Conservation (phyloP, 345 rosid species). For the Eucalyptus sp. region DNA sequence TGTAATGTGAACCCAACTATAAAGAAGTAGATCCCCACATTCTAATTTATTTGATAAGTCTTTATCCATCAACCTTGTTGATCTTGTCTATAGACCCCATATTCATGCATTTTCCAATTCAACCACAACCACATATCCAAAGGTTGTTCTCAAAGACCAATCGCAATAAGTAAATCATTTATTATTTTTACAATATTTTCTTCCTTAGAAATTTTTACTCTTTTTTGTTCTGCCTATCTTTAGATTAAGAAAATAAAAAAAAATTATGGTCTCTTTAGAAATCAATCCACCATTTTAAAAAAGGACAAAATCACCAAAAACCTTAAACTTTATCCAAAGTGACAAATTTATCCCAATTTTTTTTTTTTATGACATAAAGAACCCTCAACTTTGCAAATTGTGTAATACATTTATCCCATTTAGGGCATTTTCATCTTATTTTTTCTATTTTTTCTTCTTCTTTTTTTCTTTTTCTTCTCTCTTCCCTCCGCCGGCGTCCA, state of each 20-base stretch:
- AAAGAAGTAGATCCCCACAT: neutral
- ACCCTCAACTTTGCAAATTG: accelerated
- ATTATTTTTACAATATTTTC: neutral
- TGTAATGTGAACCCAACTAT: neutral
- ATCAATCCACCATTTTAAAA: neutral
- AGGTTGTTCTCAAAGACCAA: neutral
- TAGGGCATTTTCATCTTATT: no score
- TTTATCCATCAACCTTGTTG: neutral
- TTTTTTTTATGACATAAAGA: no score
- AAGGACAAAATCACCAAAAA: accelerated
- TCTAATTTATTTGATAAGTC: neutral
- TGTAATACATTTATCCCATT: no score
- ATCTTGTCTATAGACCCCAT: neutral
- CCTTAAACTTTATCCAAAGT: accelerated
- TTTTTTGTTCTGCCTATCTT: neutral
- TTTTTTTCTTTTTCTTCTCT: no score
- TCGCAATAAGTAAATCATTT: neutral
- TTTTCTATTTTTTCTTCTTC: no score
- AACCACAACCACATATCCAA: neutral
- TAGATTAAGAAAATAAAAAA: neutral
- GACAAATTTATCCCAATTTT: accelerated
- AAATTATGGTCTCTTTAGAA: neutral
- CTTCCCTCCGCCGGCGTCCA: no score
- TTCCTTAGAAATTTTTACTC: neutral
- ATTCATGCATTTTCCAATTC: neutral